These are phyloP conservation scores for Phytophthora colocasiae DNA, from an alignment of 352 stramenopile genomes.

Conservation along the genomic window DNA sequence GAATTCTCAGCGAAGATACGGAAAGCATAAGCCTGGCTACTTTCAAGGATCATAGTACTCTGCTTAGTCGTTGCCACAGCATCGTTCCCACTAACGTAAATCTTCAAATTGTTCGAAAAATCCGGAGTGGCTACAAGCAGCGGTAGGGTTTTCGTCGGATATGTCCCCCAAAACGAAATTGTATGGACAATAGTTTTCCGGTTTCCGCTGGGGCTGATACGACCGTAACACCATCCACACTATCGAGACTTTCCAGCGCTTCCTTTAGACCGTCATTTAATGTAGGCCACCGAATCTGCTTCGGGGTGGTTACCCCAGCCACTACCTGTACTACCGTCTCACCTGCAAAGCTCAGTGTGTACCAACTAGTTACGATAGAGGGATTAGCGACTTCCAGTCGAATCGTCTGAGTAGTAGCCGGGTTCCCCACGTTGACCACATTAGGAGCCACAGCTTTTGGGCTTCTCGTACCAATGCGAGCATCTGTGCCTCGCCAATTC, in stretches of 20 bases:
- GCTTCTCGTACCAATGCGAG: constrained; percentile 53
- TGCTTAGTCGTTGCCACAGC: constrained; percentile 57
- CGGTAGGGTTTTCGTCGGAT: constrained; percentile 58
- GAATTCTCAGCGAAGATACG: constrained; percentile 69
- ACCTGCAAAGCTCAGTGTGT: constrained; percentile 58
- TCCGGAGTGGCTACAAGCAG: constrained; percentile 38
- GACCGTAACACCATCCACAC: constrained; percentile 64
- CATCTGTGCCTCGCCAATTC: constrained; percentile 64
- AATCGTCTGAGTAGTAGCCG: constrained; percentile 59
- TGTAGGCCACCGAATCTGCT: constrained; percentile 47
- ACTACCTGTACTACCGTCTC: constrained; percentile 35
- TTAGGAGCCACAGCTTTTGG: constrained; percentile 46
- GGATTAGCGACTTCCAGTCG: constrained; percentile 47
- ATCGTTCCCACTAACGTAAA: constrained; percentile 57
- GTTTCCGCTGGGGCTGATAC: no score
- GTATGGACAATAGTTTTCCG: constrained; percentile 88
- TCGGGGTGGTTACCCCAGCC: constrained; percentile 8
- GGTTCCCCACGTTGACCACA: constrained; percentile 61
- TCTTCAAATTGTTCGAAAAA: constrained; percentile 14
- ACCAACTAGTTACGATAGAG: constrained; percentile 22
- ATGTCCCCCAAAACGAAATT: constrained; percentile 88
- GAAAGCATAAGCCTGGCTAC: constrained; percentile 54
- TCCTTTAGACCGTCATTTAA: constrained; percentile 43
- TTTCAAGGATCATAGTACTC: constrained; percentile 58
- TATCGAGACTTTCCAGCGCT: constrained; percentile 51